Base-by-base conservation (phyloP, 2,329 filamentous ascomycete species). In the Septoria petroselini region DNA sequence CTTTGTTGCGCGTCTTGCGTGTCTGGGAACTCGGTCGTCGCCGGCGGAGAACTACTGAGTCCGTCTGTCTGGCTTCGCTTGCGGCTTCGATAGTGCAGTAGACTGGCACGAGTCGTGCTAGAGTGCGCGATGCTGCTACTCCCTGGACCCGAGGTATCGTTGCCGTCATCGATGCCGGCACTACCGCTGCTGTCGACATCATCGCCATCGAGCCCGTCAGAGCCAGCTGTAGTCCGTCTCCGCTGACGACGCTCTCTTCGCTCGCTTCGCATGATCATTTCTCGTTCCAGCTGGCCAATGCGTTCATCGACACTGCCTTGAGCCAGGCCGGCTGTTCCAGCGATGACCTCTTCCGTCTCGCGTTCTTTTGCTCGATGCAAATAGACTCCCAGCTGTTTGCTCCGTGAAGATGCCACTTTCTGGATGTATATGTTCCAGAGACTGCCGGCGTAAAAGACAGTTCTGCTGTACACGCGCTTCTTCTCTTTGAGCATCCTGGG, bases 371-470 rank as follows among this genome's bases (percentile, higher is more conserved):
- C 78, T 35, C 78, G 75, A 58, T 82, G 78, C 3, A 82, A 68
- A 54, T 82, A 82, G 4, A 82, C 78, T 11, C 78, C 79, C 1
- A 82, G 69, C 58, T 82, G 78, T 8, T 77, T 75, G 45, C 73
- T 77, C 55, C 79, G 79, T 1, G 72, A 71, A 0, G 75, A 77
- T 7, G 75, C 72, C 2, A 80, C 75, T 52, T 80, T 79, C 58
- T 81, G 79, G 8, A 82, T 80, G 62, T 81, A 82, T n/a, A 82
- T 76, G 56, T 82, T 82, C 79, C 79, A 82, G 12, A 80, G 65
- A 14, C 73, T 76, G 2, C 79, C 79, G 3, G 78, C 78, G 52
- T 82, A 82, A 58, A 79, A 81, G 4, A 81, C 76, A 2, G 78
- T 81, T 25, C 77, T 73, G 8, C 75, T 78, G 61, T 81, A 81